Evolutionary conservation across 352 stramenopile species (phyloP).

Genomic region (Globisporangium emineosum): DNA sequence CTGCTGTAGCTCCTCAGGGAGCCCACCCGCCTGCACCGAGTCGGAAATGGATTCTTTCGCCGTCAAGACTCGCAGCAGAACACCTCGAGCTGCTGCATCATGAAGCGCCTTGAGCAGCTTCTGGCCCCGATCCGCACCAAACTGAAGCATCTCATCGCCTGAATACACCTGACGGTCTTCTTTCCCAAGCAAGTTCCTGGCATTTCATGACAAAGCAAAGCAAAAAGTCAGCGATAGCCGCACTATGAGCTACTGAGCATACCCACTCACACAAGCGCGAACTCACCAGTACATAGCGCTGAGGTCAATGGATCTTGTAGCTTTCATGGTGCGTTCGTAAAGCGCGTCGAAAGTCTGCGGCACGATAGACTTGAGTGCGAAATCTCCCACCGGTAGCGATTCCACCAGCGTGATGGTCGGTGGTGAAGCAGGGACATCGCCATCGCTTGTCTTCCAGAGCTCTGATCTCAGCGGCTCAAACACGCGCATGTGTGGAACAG

Average conservation of each 20-base stretch:
- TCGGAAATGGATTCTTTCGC: slow-evolving; percentile 24
- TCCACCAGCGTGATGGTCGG: slow-evolving; percentile 54
- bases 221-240: neutral
- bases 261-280: neutral
- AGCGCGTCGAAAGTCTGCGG: slow-evolving; percentile 51
- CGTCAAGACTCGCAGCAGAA: slow-evolving; percentile 55
- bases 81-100: slow-evolving; percentile 44
- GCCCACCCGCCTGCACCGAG: neutral
- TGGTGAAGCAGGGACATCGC: neutral
- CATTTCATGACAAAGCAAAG: neutral
- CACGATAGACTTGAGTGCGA: slow-evolving; percentile 32
- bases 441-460: neutral
- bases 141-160: slow-evolving; percentile 47
- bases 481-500: neutral
- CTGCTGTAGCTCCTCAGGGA: slow-evolving; percentile 60
- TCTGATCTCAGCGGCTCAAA: slow-evolving; percentile 7
- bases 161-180: slow-evolving; percentile 55
- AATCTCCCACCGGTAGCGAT: slow-evolving; percentile 64
- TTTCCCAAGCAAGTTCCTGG: slow-evolving; percentile 54
- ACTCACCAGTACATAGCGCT: slow-evolving; percentile 79
- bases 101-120: slow-evolving; percentile 51
- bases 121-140: slow-evolving; percentile 53
- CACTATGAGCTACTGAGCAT: neutral
- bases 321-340: slow-evolving; percentile 34
- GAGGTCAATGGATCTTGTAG: slow-evolving; percentile 56